Percentiles rank a stretch among this genome's conserved stretches.
Evolutionary conservation across 805 yeast genomes (phyloP).

Genomic region (Hanseniaspora lindneri): DNA sequence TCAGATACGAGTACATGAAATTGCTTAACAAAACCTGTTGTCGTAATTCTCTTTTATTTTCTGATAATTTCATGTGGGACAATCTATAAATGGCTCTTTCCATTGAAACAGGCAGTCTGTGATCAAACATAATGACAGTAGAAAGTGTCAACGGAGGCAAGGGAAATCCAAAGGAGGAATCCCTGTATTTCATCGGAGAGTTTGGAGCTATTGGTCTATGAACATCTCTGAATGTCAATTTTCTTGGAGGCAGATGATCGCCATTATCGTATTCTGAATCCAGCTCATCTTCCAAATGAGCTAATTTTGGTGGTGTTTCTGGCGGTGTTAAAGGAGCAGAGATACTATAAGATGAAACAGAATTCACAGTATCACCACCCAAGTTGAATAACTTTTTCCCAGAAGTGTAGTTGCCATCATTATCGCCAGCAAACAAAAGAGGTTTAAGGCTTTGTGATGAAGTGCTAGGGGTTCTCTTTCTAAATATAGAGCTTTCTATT

Average conservation of each 20-base stretch:
- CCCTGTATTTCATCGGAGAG: constrained; percentile 50
- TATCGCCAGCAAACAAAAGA: neutral
- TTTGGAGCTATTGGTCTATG: constrained; percentile 36
- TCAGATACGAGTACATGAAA: constrained; percentile 94
- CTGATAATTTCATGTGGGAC: constrained; percentile 86
- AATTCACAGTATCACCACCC: neutral
- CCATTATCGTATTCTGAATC: neutral
- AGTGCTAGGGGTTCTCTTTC: too few relatives aligned
- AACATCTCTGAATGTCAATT: constrained; percentile 29
- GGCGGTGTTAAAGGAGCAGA: neutral
- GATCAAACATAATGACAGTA: constrained; percentile 68
- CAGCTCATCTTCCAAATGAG: neutral
- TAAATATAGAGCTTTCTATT: neutral
- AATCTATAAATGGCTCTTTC: constrained; percentile 90
- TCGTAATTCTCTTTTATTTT: constrained; percentile 77
- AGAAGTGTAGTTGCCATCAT: neutral
- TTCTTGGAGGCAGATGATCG: constrained; percentile 24
- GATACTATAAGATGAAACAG: too few relatives aligned
- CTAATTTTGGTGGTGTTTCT: neutral
- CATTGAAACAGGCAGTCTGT: constrained; percentile 84
- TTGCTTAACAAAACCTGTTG: constrained; percentile 90
- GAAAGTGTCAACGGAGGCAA: constrained; percentile 69
- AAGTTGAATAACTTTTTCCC: neutral
- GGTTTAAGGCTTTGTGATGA: neutral
- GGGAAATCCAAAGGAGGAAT: constrained; percentile 81